These are phyloP conservation scores for Bothriochloa decipiens DNA, from an alignment of 176 grass and related monocot species.

Conservation along the genomic window DNA sequence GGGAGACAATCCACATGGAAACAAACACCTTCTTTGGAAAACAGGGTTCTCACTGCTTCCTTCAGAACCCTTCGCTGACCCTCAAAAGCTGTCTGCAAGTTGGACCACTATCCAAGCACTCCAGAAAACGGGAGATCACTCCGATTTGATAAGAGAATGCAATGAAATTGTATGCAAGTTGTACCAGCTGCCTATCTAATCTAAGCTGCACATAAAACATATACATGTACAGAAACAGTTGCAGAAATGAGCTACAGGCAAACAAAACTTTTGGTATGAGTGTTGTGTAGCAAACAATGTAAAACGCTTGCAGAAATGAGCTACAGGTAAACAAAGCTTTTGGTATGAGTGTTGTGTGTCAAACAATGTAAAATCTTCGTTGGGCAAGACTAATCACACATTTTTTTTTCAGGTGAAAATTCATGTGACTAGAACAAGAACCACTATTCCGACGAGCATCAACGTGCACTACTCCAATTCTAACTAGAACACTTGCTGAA, in stretches of 20 bases:
- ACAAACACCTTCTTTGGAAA: slow-evolving; percentile 16
- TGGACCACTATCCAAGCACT: background rate
- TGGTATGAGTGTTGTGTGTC: background rate
- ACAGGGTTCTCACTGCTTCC: background rate
- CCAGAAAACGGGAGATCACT: background rate
- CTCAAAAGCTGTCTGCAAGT: background rate
- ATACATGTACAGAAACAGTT: background rate
- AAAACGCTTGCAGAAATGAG: no score
- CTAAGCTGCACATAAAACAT: background rate
- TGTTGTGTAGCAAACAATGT: no score
- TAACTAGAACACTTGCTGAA: background rate
- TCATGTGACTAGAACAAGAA: background rate
- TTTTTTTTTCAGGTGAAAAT: background rate
- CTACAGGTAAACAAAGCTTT: background rate
- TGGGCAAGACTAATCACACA: slow-evolving; percentile 11
- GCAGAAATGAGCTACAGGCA: background rate
- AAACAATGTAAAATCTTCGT: background rate
- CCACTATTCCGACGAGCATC: background rate
- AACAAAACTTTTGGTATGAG: no score
- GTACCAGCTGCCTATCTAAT: background rate
- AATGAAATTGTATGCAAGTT: background rate
- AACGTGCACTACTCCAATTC: background rate
- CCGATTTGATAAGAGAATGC: background rate
- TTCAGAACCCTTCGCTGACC: background rate
- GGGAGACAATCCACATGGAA: background rate